phyloP scores from a whole-genome alignment of 352 stramenopile genomes.

The Globisporangium spiculum region DNA sequence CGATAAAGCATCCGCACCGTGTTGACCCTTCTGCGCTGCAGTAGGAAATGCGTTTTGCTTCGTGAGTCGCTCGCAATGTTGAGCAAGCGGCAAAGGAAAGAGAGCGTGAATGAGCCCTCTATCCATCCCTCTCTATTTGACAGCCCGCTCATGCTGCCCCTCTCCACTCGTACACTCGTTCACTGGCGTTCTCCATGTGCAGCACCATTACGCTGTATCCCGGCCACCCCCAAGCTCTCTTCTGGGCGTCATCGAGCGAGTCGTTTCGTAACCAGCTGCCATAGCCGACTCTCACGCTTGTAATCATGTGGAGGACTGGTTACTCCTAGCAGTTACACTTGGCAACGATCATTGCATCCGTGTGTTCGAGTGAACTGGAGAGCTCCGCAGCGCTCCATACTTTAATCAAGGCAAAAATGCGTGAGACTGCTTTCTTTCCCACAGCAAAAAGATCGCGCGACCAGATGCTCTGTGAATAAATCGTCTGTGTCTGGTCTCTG shows the following conservation, averaged over 20 bases:
- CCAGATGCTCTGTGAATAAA: background rate
- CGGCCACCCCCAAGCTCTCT: no score
- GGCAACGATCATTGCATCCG: no score
- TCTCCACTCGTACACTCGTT: no score
- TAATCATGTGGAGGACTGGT: background rate
- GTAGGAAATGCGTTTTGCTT: background rate
- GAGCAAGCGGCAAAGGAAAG: background rate
- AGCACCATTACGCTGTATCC: no score
- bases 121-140: background rate
- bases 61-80: background rate
- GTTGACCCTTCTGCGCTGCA: background rate
- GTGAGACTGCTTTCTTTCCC: background rate
- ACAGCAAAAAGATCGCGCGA: background rate
- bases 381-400: background rate
- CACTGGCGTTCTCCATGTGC: no score
- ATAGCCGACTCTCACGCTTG: background rate
- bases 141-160: no score
- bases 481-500: constrained; percentile 1
- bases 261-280: background rate
- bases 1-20: background rate
- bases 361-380: no score
- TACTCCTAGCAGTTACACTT: no score
- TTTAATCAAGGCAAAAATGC: background rate
- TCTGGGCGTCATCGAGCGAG: background rate
- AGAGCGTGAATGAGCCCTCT: background rate